Conservation (phyloP, 106 monocot species). For the Acorus calamus region DNA sequence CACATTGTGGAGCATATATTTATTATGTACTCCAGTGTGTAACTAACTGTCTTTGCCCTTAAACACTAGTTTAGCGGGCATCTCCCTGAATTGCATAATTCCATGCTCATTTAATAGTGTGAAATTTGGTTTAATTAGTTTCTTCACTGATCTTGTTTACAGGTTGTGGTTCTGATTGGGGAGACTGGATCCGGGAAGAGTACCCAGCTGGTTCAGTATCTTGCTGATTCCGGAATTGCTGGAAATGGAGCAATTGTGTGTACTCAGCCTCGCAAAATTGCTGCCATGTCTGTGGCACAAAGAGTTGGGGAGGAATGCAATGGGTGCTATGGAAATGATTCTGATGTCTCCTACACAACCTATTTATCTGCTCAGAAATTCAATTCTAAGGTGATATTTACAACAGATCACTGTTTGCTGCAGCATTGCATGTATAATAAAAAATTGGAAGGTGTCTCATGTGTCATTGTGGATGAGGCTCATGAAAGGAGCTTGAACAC, state of each 20-base stretch:
- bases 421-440: constrained; percentile 61
- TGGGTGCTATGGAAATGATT: constrained; percentile 58
- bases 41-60: too few species aligned
- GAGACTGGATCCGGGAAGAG: constrained; percentile 99
- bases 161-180: constrained; percentile 75
- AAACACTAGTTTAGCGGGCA: too few species aligned
- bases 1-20: too few species aligned
- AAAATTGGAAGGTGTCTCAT: constrained; percentile 50
- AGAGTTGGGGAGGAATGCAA: constrained; percentile 67
- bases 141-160: background rate
- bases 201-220: constrained; percentile 86
- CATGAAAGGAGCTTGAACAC: constrained; percentile 98
- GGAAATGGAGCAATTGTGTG: constrained; percentile 61
- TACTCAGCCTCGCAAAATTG: constrained; percentile 96
- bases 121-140: too few species aligned
- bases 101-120: too few species aligned
- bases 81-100: too few species aligned
- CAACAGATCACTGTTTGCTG: constrained; percentile 82
- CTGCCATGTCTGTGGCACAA: constrained; percentile 57
- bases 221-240: constrained; percentile 69
- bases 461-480: constrained; percentile 85
- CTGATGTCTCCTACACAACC: constrained; percentile 34
- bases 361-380: constrained; percentile 38
- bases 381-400: constrained; percentile 49
- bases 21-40: too few species aligned